These are phyloP conservation scores for Mortierella sp. DNA, from an alignment of 371 early-diverging fungal genomes.

Conservation along the genomic window DNA sequence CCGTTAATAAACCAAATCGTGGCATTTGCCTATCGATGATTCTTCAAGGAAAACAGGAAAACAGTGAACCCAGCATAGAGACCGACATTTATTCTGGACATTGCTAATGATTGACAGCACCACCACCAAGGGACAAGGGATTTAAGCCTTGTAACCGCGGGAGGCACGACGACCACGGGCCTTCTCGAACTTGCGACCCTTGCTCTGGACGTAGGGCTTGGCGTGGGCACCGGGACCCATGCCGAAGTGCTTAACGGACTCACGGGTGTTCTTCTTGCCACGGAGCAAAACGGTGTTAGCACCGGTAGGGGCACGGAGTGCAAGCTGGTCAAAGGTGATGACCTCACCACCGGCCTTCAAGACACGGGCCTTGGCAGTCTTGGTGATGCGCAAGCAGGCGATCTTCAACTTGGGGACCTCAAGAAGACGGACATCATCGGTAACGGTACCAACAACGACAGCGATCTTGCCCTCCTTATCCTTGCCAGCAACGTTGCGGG, in stretches of 20 bases:
- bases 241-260: slow-evolving; percentile 97
- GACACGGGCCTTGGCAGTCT: slow-evolving; percentile 96
- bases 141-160: slow-evolving; percentile 93
- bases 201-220: slow-evolving; percentile 97
- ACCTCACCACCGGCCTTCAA: slow-evolving; percentile 98
- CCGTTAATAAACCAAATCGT: no score
- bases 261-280: slow-evolving; percentile 91
- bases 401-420: slow-evolving; percentile 96
- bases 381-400: slow-evolving; percentile 95
- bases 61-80: slow-evolving; percentile 1
- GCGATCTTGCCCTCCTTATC: slow-evolving; percentile 82
- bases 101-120: slow-evolving; percentile 34
- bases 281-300: slow-evolving; percentile 95
- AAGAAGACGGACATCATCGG: slow-evolving; percentile 94
- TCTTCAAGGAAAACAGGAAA: no score
- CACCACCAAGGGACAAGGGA: slow-evolving; percentile 15
- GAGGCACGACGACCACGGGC: slow-evolving; percentile 99
- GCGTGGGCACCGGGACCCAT: slow-evolving; percentile 84
- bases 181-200: slow-evolving; percentile 99
- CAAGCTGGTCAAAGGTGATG: slow-evolving; percentile 98
- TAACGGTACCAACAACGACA: slow-evolving; percentile 95
- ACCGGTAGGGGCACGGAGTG: slow-evolving; percentile 97
- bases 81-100: slow-evolving; percentile 22
- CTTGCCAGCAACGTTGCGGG: slow-evolving; percentile 69
- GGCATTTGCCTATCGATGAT: no score